phyloP scores from a whole-genome alignment of 2,329 filamentous ascomycete species.

The Claviceps capensis region DNA sequence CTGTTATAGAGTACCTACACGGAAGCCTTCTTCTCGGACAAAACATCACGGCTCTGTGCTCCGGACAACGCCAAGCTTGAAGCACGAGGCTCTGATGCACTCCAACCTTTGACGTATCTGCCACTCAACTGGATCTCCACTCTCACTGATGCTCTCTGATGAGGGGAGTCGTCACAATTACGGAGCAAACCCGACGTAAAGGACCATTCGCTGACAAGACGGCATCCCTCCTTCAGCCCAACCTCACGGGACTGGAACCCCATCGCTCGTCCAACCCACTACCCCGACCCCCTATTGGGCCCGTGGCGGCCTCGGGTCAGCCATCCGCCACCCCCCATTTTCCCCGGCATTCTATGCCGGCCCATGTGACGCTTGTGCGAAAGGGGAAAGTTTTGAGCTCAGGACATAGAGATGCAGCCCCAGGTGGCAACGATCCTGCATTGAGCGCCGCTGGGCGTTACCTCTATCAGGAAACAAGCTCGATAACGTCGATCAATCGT shows the following conservation, averaged over 20 bases:
- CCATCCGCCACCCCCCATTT: not conserved
- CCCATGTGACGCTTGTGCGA: no score
- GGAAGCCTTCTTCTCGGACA: not conserved
- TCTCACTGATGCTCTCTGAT: not conserved
- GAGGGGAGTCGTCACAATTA: not conserved
- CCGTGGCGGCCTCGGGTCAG: not conserved
- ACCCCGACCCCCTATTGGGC: not conserved
- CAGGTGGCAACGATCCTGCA: no score
- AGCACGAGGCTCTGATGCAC: not conserved
- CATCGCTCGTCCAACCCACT: not conserved
- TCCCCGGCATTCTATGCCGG: no score
- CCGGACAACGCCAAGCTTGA: not conserved
- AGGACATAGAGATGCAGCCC: no score
- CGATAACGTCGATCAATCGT: not conserved
- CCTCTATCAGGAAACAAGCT: no score
- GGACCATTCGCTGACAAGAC: not conserved
- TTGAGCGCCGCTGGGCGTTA: no score
- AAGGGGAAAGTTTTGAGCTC: no score
- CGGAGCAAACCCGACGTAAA: not conserved
- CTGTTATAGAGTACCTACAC: not conserved
- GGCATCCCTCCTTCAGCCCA: not conserved
- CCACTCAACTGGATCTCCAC: not conserved
- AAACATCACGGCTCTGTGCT: not conserved
- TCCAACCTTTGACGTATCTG: not conserved
- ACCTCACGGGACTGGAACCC: not conserved